Percentiles rank a stretch among this genome's conserved stretches.
phyloP scores from a whole-genome alignment of 495 filamentous ascomycete species.

The Neurospora sp. region DNA sequence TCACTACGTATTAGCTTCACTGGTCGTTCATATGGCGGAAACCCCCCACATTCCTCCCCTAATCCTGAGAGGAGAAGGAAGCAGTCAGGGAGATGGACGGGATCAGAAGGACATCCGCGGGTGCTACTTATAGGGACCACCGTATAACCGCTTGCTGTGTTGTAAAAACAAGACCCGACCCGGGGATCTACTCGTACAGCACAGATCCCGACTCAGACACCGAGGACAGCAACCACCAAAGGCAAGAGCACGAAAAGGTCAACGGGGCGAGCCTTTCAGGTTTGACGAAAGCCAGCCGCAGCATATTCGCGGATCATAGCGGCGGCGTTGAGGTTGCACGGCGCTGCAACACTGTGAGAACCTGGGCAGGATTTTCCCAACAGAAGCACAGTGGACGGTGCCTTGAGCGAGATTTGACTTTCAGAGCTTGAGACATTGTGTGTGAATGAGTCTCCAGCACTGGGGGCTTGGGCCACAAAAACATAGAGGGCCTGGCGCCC shows the following conservation, averaged over 20 bases:
- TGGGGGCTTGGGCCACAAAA: slow-evolving; percentile 2
- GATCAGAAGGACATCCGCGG: slow-evolving; percentile 12
- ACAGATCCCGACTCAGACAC: slow-evolving; percentile 12
- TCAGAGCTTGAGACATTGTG: slow-evolving; percentile 14
- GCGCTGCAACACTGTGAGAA: slow-evolving; percentile 23
- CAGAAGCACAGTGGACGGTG: slow-evolving; percentile 2
- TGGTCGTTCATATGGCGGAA: slow-evolving; percentile 5
- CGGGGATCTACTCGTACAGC: slow-evolving; percentile 15
- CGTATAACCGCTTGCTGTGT: slow-evolving; percentile 16
- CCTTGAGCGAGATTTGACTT: slow-evolving; percentile 6
- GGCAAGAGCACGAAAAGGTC: slow-evolving; percentile 6
- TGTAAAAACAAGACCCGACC: slow-evolving; percentile 6
- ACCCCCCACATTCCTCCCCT: slow-evolving; percentile 8
- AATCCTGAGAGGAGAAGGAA: not conserved
- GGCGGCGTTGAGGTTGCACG: slow-evolving; percentile 27
- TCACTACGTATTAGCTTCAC: not conserved
- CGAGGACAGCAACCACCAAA: slow-evolving; percentile 4
- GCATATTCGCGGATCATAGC: slow-evolving; percentile 10
- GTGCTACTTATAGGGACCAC: slow-evolving; percentile 22
- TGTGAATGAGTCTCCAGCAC: slow-evolving; percentile 1
- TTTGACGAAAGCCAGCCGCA: slow-evolving; percentile 6
- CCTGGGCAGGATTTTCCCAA: slow-evolving; percentile 10
- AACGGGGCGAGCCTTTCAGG: not conserved
- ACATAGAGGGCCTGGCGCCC: not conserved
- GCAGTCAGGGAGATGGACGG: slow-evolving; percentile 3